Evolutionary conservation across 2,329 filamentous ascomycete species (phyloP), one percentile per base, ranked within the genome.

Genomic region (Hypomyces rosellus): DNA sequence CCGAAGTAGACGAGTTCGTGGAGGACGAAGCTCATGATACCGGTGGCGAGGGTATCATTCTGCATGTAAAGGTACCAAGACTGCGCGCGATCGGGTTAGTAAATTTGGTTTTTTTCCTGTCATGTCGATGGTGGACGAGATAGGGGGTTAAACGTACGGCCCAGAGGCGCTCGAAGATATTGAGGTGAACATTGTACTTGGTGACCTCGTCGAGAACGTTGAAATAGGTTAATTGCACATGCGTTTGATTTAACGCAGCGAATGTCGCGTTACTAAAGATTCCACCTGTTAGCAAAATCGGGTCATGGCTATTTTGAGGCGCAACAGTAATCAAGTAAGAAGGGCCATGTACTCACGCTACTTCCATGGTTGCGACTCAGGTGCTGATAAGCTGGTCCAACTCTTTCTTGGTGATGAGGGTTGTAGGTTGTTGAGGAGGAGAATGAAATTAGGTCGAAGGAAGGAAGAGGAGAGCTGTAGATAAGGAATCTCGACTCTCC

Each of bases 41-140:
- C 93, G 3, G 93, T 99, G 53, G 93, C 93, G 55, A 99, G 84
- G 49, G 88, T 85, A 73, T 99, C 93, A 69, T 99, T 99, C 69
- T 95, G 89, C 86, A 97, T 96, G 80, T 85, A 99, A 14, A 92
- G 81, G 69, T 99, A 99, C 92, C 90, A 97, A 38, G 90, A 84
- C 71, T 83, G 25, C 6, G 25, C 83, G 25, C 6, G 25, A 45
- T 16, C 33, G 41, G 25, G 33, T 42, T 20, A 20, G 39, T 22
- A 5, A 11, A 11, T 30, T 30, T 30, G 25, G 9, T 30, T 7
- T 30, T 30, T 30, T 7, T 30, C 8, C 9, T 30, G 25, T 30
- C 25, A 30, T 7, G 25, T 30, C 25, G 25, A 30, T 30, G 6
- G 9, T 30, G 25, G 9, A 5, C 9, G 15, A 11, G 15, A 13